phyloP scores from a whole-genome alignment of 257 asterid genomes.

The Galeopsis tetrahit region DNA sequence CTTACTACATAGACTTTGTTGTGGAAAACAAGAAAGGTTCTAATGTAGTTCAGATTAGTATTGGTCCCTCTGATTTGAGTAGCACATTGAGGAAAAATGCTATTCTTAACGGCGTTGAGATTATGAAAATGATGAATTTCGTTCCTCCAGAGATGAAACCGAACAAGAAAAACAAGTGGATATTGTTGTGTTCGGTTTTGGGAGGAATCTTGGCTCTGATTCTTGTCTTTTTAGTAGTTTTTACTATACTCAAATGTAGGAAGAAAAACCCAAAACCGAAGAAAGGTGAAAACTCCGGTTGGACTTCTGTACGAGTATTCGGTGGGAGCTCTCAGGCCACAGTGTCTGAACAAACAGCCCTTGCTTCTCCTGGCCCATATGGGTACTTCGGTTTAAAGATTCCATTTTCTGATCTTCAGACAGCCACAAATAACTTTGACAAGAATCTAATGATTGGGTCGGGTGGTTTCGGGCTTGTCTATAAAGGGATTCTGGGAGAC shows the following conservation, averaged over 20 bases:
- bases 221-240: conserved; percentile 36
- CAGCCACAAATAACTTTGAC: conserved; percentile 68
- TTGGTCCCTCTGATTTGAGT: conserved; percentile 78
- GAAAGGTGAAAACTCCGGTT: conserved; percentile 52
- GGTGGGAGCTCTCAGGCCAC: conserved; percentile 63
- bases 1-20: conserved; percentile 68
- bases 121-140: conserved; percentile 62
- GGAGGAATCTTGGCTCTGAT: conserved; percentile 47
- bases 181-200: conserved; percentile 46
- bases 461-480: conserved; percentile 77
- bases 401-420: conserved; percentile 59
- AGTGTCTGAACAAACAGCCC: conserved; percentile 47
- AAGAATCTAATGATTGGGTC: conserved; percentile 60
- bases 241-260: conserved; percentile 39
- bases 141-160: conserved; percentile 26
- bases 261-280: conserved; percentile 40
- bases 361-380: conserved; percentile 55
- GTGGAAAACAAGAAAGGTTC: conserved; percentile 46
- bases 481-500: conserved; percentile 57
- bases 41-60: conserved; percentile 47
- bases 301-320: conserved; percentile 58
- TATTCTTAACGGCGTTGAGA: conserved; percentile 79
- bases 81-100: conserved; percentile 66
- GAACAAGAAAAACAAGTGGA: conserved; percentile 44
- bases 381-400: conserved; percentile 62